Evolutionary conservation across 495 filamentous ascomycete species (phyloP).

Genomic region (Penicillium coprophilum): DNA sequence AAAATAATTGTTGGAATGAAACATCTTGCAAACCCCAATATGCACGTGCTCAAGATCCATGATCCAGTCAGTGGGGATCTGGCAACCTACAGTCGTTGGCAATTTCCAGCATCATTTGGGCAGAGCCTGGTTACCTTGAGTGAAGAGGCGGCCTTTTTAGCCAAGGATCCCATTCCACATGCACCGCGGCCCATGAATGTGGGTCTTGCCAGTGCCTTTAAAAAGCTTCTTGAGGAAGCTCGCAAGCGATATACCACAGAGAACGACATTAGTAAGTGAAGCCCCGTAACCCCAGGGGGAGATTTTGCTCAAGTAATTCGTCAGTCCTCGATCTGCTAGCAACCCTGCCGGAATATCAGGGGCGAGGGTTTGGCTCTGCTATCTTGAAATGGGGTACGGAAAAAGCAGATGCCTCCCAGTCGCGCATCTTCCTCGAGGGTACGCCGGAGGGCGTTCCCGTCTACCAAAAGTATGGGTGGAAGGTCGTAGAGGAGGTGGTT

Average conservation of each 20-base stretch:
- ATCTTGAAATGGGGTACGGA: constrained; percentile 51
- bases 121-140: constrained; percentile 15
- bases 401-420: constrained; percentile 48
- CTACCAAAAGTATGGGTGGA: constrained; percentile 57
- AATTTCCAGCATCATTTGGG: constrained; percentile 17
- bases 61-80: constrained; percentile 19
- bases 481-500: constrained; percentile 36
- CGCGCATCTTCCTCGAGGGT: constrained; percentile 54
- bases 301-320: constrained; percentile 7
- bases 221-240: constrained; percentile 14
- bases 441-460: constrained; percentile 50
- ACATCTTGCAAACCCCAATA: constrained; percentile 25
- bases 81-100: constrained; percentile 26
- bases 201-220: constrained; percentile 16
- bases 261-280: constrained; percentile 28
- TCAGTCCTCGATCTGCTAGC: constrained; percentile 47
- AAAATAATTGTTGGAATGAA: constrained; percentile 27
- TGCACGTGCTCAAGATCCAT: constrained; percentile 25
- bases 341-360: constrained; percentile 45
- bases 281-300: background rate
- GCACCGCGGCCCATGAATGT: constrained; percentile 27
- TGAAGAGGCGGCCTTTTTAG: constrained; percentile 17
- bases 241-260: constrained; percentile 22
- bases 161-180: constrained; percentile 15
- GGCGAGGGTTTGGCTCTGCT: constrained; percentile 49